A percentile compares a stretch with the other conserved stretches of the same genome.
phyloP scores from a whole-genome alignment of 2,329 filamentous ascomycete genomes.

The Pochonia chlamydosporia region DNA sequence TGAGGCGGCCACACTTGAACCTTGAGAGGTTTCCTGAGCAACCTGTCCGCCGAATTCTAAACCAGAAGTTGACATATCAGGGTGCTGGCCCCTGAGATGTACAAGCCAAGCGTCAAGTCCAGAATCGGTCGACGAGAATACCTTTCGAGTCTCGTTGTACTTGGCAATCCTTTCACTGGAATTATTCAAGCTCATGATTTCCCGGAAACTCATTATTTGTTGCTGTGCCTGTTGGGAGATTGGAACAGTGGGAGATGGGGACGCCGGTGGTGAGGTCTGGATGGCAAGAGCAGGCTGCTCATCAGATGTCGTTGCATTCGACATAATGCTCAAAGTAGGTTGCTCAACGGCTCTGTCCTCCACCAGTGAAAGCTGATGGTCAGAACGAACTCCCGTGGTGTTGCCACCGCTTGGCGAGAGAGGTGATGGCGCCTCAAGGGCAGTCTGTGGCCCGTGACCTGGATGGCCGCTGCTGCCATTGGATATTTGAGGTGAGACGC shows the following conservation, averaged over 20 bases:
- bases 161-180: conserved; percentile 64
- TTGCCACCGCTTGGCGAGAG: conserved; percentile 32
- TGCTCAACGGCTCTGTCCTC: conserved; percentile 39
- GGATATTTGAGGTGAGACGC: neutral
- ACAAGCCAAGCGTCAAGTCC: conserved; percentile 60
- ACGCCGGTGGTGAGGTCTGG: neutral
- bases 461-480: neutral
- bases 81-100: conserved; percentile 36
- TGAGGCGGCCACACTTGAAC: conserved; percentile 15
- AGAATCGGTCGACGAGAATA: conserved; percentile 67
- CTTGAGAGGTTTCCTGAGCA: conserved; percentile 11
- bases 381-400: conserved; percentile 15
- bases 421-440: conserved; percentile 38
- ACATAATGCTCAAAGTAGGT: conserved; percentile 26
- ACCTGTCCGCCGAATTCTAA: conserved; percentile 19
- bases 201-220: conserved; percentile 57
- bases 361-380: conserved; percentile 31
- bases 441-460: conserved; percentile 7
- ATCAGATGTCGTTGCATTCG: conserved; percentile 31
- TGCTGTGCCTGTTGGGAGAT: conserved; percentile 10
- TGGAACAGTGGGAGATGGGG: conserved; percentile 11
- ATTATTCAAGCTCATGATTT: conserved; percentile 67
- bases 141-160: conserved; percentile 65
- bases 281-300: conserved; percentile 27
- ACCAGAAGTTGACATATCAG: conserved; percentile 26